phyloP scores from a whole-genome alignment of 805 yeast genomes.

The Teunomyces funiuensis region DNA sequence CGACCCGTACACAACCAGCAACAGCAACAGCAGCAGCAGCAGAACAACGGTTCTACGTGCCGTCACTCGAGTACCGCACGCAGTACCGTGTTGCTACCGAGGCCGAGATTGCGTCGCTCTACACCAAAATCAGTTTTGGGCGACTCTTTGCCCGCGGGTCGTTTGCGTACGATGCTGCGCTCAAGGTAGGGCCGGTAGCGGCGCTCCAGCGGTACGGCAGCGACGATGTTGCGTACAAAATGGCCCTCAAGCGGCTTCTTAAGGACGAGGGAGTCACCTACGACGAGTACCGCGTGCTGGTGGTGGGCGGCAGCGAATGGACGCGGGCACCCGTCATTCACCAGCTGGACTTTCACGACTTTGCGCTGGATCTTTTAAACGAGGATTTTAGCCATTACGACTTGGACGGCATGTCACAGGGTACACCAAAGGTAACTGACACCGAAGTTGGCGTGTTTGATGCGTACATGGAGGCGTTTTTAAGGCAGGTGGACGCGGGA shows the following conservation, averaged over 20 bases:
- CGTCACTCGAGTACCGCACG: background rate
- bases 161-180: background rate
- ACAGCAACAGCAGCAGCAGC: too few species aligned
- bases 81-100: background rate
- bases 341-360: constrained; percentile 15
- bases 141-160: background rate
- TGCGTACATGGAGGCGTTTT: background rate
- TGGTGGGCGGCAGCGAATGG: background rate
- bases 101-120: background rate
- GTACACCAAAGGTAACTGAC: background rate
- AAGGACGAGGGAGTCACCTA: constrained; percentile 5
- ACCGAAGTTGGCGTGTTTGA: background rate
- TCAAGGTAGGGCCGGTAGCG: background rate
- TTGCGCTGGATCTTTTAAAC: constrained; percentile 10
- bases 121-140: background rate
- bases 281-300: constrained; percentile 11
- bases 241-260: constrained; percentile 8
- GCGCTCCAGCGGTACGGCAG: constrained; percentile 2
- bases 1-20: too few species aligned
- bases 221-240: constrained; percentile 9
- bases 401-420: background rate
- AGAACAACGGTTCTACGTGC: background rate
- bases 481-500: background rate
- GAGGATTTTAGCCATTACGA: background rate
- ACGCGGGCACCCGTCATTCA: constrained; percentile 9